Base-by-base conservation (phyloP, 2,329 filamentous ascomycete species). In the Pleomassaria siparia region DNA sequence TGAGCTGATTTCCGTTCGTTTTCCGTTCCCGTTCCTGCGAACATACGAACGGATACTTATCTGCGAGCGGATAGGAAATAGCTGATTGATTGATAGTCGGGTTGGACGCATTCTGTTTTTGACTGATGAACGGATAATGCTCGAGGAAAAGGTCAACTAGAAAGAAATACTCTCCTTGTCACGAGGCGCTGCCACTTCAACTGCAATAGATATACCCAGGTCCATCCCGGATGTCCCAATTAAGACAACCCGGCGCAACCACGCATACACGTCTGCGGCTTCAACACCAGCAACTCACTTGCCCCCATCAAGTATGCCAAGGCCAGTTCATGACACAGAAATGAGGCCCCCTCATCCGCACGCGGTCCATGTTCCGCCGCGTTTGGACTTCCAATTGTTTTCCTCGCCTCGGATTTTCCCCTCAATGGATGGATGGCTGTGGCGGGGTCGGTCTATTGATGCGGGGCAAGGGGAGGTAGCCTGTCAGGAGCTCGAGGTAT, bases 171-270 rank as follows among this genome's bases (percentile, higher is more conserved):
- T n/a, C n/a, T n/a, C 40, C 49, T 52, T 44, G 51, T 47, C 30
- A 44, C 46, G 51, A 52, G 51, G 26, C 43, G 22, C 22, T 32
- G 5, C 40, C 7, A 22, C 4, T n/a, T 12, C n/a, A 22, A 20
- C 43, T 49, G 59, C 58, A 43, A 44, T 49, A 50, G 57, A 46
- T 46, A 26, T 42, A 12, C 22, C 15, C 24, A 42, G 12, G 29
- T 30, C 29, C 25, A 26, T 7, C 25, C 29, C 18, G 60, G 28
- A 56, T 51, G 6, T 40, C 61, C 58, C 16, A 43, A 53, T 47
- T 16, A 20, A 51, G 61, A 29, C 53, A 58, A 50, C 21, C 61
- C 61, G 61, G 56, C 35, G 51, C 54, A 53, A 54, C 52, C 30
- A 28, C 29, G 28, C 35, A 37, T 37, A 9, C 15, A 7, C 32